Percentiles rank a stretch among this genome's conserved stretches.
These are phyloP conservation scores for Pyrenophora tritici-repentis DNA, from an alignment of 2,329 filamentous ascomycete genomes.

Conservation along the genomic window DNA sequence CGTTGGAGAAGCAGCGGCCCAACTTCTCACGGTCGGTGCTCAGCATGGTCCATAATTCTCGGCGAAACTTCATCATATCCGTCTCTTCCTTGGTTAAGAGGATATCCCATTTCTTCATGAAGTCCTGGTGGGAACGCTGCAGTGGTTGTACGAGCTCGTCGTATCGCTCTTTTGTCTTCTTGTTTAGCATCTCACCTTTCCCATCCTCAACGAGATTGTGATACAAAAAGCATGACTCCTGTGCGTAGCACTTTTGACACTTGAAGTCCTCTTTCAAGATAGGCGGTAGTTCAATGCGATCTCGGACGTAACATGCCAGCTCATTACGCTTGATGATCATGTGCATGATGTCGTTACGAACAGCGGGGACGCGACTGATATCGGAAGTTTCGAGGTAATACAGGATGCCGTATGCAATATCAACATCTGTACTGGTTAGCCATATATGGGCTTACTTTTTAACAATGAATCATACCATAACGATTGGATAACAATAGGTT, in stretches of 20 bases:
- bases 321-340: conserved; percentile 97
- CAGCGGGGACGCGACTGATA: conserved; percentile 80
- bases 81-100: conserved; percentile 93
- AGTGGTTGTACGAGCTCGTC: conserved; percentile 79
- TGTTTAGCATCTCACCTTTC: conserved; percentile 76
- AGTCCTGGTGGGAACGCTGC: conserved; percentile 73
- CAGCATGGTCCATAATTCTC: conserved; percentile 95
- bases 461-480: conserved; percentile 62
- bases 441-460: not conserved
- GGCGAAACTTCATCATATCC: conserved; percentile 81
- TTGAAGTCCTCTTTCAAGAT: conserved; percentile 83
- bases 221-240: conserved; percentile 88
- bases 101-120: conserved; percentile 94
- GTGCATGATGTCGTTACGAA: conserved; percentile 86
- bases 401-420: conserved; percentile 85
- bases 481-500: conserved; percentile 90
- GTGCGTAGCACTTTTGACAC: conserved; percentile 88
- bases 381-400: conserved; percentile 95
- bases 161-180: conserved; percentile 80
- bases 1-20: conserved; percentile 86
- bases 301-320: conserved; percentile 81
- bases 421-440: conserved; percentile 65
- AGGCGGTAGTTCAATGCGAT: conserved; percentile 79
- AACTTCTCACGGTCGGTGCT: conserved; percentile 85
- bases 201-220: conserved; percentile 89